Evolutionary conservation across 257 asterid genomes (phyloP).

Genomic region (Salvia miltiorrhiza): DNA sequence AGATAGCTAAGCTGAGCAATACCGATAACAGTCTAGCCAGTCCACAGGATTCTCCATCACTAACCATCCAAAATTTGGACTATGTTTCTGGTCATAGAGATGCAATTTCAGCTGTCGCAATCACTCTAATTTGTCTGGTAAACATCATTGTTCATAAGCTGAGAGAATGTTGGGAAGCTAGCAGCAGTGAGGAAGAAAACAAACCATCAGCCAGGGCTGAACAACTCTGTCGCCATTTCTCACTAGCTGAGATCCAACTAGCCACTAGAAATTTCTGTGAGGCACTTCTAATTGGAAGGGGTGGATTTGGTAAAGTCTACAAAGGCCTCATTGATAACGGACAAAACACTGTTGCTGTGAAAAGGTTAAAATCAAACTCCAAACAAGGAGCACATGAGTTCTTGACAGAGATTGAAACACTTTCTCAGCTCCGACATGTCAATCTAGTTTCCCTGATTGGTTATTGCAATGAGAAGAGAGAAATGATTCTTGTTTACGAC

Average conservation of each 20-base stretch:
- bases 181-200: slow-evolving; percentile 15
- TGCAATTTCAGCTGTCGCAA: slow-evolving; percentile 21
- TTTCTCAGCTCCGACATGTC: slow-evolving; percentile 42
- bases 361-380: slow-evolving; percentile 37
- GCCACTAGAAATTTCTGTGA: slow-evolving; percentile 39
- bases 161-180: slow-evolving; percentile 26
- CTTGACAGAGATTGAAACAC: slow-evolving; percentile 44
- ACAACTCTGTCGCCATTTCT: slow-evolving; percentile 33
- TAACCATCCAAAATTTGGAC: neutral
- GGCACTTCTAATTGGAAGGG: slow-evolving; percentile 31
- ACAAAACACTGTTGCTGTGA: slow-evolving; percentile 37
- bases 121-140: slow-evolving; percentile 21
- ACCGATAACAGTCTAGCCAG: slow-evolving; percentile 52
- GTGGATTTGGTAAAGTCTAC: too few relatives aligned
- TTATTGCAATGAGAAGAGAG: slow-evolving; percentile 42
- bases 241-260: slow-evolving; percentile 38
- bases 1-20: slow-evolving; percentile 58
- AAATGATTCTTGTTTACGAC: slow-evolving; percentile 27
- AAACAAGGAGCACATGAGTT: slow-evolving; percentile 47
- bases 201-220: slow-evolving; percentile 25
- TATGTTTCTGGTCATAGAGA: slow-evolving; percentile 25
- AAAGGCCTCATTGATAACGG: slow-evolving; percentile 36
- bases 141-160: slow-evolving; percentile 25
- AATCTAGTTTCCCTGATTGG: slow-evolving; percentile 53
- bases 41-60: slow-evolving; percentile 3